phyloP scores from a whole-genome alignment of 2,329 filamentous ascomycete genomes.

The Parastagonospora avenae region DNA sequence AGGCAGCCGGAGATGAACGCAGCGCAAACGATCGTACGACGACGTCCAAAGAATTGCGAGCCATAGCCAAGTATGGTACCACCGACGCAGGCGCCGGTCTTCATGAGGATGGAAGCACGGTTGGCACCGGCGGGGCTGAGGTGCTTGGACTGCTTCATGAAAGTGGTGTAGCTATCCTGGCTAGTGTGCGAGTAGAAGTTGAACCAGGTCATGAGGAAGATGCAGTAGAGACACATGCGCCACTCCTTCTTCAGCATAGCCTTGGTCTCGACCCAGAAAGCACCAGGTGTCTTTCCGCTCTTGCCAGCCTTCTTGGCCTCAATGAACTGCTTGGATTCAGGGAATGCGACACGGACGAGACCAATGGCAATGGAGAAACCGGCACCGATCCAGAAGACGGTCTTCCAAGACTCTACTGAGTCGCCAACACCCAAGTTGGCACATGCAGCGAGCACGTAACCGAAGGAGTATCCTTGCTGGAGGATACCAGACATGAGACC shows the following conservation, averaged over 20 bases:
- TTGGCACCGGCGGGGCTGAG: constrained; percentile 67
- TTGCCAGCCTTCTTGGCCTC: constrained; percentile 68
- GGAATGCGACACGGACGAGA: constrained; percentile 69
- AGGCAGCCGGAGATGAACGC: constrained; percentile 65
- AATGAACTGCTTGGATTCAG: constrained; percentile 76
- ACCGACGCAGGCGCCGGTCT: constrained; percentile 75
- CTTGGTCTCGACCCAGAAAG: constrained; percentile 73
- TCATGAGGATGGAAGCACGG: constrained; percentile 81
- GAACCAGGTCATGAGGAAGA: constrained; percentile 76
- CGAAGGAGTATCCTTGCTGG: constrained; percentile 81
- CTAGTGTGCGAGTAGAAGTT: constrained; percentile 73
- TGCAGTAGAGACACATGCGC: constrained; percentile 77
- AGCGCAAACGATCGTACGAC: constrained; percentile 67
- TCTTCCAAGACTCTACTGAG: constrained; percentile 70
- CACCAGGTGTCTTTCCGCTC: constrained; percentile 43
- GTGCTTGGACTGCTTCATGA: constrained; percentile 75
- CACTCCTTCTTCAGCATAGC: constrained; percentile 72
- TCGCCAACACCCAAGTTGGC: constrained; percentile 76
- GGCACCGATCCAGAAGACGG: constrained; percentile 73
- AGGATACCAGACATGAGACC: constrained; percentile 83
- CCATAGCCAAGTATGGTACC: constrained; percentile 75
- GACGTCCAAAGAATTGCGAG: constrained; percentile 76
- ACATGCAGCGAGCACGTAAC: constrained; percentile 78
- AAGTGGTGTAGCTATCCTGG: constrained; percentile 82
- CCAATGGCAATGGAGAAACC: constrained; percentile 72